Evolutionary conservation across 495 filamentous ascomycete species (phyloP).

Genomic region (Cenococcum geophilum): DNA sequence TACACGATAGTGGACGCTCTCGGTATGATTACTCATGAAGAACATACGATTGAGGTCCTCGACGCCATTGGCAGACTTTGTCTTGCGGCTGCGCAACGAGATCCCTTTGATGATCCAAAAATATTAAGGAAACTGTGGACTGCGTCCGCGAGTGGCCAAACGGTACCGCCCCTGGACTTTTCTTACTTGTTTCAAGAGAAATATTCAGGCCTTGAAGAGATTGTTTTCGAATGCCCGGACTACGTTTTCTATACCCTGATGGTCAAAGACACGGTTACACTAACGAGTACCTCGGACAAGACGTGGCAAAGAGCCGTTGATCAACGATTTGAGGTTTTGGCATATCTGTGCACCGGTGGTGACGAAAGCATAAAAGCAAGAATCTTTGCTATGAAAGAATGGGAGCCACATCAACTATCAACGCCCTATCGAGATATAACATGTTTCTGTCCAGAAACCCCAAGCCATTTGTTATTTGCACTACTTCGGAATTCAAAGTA

Average conservation of each 20-base stretch:
- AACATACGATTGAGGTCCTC: neutral
- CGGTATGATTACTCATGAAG: neutral
- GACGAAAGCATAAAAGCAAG: constrained; percentile 9
- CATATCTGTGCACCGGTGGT: constrained; percentile 10
- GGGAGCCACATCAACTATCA: neutral
- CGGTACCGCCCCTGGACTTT: constrained; percentile 4
- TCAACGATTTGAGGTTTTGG: constrained; percentile 9
- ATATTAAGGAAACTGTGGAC: constrained; percentile 9
- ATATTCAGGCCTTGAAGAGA: constrained; percentile 3
- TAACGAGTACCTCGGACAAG: neutral
- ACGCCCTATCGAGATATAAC: neutral
- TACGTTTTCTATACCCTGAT: constrained; percentile 5
- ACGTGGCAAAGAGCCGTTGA: constrained; percentile 6
- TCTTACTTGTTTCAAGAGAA: constrained; percentile 18
- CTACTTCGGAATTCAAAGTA: neutral
- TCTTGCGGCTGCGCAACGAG: neutral
- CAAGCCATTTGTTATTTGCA: constrained; percentile 8
- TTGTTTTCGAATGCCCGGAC: constrained; percentile 10
- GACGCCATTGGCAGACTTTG: constrained; percentile 10
- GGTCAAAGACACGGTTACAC: neutral
- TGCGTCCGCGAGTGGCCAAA: neutral
- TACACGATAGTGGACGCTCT: too few relatives aligned
- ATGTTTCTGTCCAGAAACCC: constrained; percentile 9
- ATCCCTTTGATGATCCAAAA: constrained; percentile 5
- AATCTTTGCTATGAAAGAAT: neutral